Evolutionary conservation across 177 flowering plant genomes (phyloP).

Genomic region (Telopea speciosissima): DNA sequence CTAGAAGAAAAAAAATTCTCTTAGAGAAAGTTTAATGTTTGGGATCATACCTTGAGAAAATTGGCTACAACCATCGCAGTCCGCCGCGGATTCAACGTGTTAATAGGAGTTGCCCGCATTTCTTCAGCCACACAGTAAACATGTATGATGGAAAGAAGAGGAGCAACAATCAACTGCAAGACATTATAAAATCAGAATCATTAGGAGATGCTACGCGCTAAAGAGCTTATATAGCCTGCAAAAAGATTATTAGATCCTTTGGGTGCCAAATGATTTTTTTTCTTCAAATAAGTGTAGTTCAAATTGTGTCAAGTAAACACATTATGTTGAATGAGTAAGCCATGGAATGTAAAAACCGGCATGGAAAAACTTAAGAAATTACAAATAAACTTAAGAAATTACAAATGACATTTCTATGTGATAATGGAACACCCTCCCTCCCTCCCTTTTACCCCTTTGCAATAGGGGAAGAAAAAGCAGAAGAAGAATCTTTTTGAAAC

Average conservation of each 20-base stretch:
- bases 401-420: too few relatives aligned
- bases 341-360: background rate
- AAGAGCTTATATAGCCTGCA: background rate
- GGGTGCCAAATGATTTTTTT: background rate
- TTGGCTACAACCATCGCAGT: slow-evolving; percentile 84
- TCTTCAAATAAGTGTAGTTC: background rate
- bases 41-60: slow-evolving; percentile 56
- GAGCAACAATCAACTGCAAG: slow-evolving; percentile 72
- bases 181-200: slow-evolving; percentile 10
- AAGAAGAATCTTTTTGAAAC: background rate
- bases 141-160: slow-evolving; percentile 72
- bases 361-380: too few relatives aligned
- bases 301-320: background rate
- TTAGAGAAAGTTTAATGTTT: background rate
- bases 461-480: background rate
- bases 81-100: slow-evolving; percentile 91
- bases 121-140: slow-evolving; percentile 76
- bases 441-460: too few relatives aligned
- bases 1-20: background rate
- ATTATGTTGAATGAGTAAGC: background rate
- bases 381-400: too few relatives aligned
- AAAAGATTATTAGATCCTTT: background rate
- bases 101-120: slow-evolving; percentile 89
- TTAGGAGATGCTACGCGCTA: background rate
- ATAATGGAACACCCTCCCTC: too few relatives aligned